Conservation (phyloP, 495 filamentous ascomycete genomes). For the Aspergillus avenaceus region DNA sequence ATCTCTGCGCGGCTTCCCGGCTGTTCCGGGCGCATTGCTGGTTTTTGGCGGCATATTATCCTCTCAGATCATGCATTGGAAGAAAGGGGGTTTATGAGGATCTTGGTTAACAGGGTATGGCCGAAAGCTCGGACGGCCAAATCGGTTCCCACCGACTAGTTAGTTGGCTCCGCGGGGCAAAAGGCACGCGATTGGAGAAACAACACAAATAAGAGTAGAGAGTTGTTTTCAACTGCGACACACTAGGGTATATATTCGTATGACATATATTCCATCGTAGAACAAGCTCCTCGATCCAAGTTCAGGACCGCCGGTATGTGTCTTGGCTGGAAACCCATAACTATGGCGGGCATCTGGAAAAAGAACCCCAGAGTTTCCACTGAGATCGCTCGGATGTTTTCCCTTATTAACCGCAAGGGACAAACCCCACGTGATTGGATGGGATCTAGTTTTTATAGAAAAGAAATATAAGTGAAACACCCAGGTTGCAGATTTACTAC, state of each 20-base stretch:
- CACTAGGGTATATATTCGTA: not conserved
- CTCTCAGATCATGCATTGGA: constrained; percentile 30
- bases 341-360: not conserved
- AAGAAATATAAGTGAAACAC: too few relatives aligned
- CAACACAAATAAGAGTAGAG: not conserved
- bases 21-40: constrained; percentile 53
- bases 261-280: not conserved
- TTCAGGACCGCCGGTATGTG: not conserved
- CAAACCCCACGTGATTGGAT: not conserved
- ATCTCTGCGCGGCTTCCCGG: constrained; percentile 48
- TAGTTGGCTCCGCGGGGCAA: constrained; percentile 8
- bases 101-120: not conserved
- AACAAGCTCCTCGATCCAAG: not conserved
- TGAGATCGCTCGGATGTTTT: constrained; percentile 15
- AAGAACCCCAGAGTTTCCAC: constrained; percentile 9
- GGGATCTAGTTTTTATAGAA: too few relatives aligned
- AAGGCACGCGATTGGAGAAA: not conserved
- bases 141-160: constrained; percentile 4
- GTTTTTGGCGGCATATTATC: constrained; percentile 54
- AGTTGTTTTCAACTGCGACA: not conserved
- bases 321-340: not conserved
- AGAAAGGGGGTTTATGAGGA: constrained; percentile 1
- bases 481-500: too few relatives aligned
- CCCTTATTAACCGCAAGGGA: constrained; percentile 3
- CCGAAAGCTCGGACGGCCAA: constrained; percentile 5